Conservation (phyloP, 148 eudicot genomes). For the Nepenthes gracilis region DNA sequence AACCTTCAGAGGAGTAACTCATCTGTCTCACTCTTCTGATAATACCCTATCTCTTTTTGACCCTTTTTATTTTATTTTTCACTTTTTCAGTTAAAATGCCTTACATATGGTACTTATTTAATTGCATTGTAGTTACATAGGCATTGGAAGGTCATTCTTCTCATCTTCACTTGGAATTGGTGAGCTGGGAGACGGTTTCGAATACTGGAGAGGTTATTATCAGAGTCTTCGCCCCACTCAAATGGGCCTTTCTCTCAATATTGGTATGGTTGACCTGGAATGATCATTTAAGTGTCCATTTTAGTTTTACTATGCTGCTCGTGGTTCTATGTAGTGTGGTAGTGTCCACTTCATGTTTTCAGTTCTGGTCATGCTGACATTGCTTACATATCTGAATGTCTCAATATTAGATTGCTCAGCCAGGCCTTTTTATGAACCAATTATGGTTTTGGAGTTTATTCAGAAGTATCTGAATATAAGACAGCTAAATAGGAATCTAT, state of each 20-base stretch:
- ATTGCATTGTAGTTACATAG: constrained; percentile 27
- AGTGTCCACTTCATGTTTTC: not conserved
- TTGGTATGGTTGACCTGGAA: constrained; percentile 32
- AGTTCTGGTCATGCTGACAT: not conserved
- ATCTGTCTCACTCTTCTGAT: constrained; percentile 11
- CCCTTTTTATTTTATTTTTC: too few relatives aligned
- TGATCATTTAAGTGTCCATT: too few relatives aligned
- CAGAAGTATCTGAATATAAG: constrained; percentile 17
- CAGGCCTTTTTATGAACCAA: constrained; percentile 49
- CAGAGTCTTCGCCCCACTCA: constrained; percentile 84
- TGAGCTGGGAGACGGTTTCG: constrained; percentile 43
- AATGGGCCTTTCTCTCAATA: constrained; percentile 72
- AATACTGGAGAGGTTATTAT: constrained; percentile 77
- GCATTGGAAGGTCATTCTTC: constrained; percentile 72
- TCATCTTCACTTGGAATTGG: constrained; percentile 18
- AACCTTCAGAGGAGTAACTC: constrained; percentile 13
- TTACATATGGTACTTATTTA: not conserved
- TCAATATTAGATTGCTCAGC: constrained; percentile 61
- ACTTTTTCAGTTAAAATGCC: not conserved
- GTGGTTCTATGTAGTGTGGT: not conserved
- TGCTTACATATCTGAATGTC: not conserved
- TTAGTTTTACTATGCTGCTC: not conserved
- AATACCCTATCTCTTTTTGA: not conserved
- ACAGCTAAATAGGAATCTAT: constrained; percentile 27
- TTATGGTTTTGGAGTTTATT: constrained; percentile 36